phyloP scores from a whole-genome alignment of 1,139 yeast genomes.

The Diutina sp. region DNA sequence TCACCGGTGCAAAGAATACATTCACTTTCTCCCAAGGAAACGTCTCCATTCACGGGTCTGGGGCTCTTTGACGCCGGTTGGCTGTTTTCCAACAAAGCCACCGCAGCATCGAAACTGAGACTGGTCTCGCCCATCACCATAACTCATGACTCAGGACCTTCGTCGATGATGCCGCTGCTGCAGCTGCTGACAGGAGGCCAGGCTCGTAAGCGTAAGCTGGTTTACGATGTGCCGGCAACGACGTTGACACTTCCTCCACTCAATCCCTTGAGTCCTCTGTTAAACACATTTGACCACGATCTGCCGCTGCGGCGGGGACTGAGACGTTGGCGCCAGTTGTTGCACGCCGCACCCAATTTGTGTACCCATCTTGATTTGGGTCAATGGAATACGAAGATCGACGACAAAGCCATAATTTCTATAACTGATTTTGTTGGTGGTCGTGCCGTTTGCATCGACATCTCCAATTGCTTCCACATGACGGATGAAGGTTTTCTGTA shows the following conservation, averaged over 20 bases:
- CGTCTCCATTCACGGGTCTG: neutral
- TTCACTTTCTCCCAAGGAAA: neutral
- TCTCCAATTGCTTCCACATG: conserved; percentile 64
- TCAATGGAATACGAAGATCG: conserved; percentile 46
- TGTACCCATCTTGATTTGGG: conserved; percentile 39
- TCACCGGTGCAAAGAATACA: neutral
- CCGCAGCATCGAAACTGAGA: neutral
- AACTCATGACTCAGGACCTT: neutral
- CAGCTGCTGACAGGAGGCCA: neutral
- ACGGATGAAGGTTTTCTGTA: conserved; percentile 66
- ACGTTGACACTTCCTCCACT: conserved; percentile 19
- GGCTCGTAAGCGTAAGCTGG: conserved; percentile 6
- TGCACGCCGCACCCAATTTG: conserved; percentile 43
- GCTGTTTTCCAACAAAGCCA: neutral
- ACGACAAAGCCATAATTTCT: conserved; percentile 41
- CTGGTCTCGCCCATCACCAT: neutral
- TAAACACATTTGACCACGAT: conserved; percentile 14
- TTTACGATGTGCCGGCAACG: conserved; percentile 4
- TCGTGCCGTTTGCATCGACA: conserved; percentile 46
- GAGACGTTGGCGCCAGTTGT: conserved; percentile 53
- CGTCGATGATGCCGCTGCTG: neutral
- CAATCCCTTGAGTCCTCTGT: conserved; percentile 20
- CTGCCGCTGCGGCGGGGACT: conserved; percentile 11
- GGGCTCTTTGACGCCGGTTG: neutral
- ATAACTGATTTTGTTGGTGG: conserved; percentile 63